Conservation (phyloP, 768 basidiomycete genomes). For the Auriscalpium orientale region DNA sequence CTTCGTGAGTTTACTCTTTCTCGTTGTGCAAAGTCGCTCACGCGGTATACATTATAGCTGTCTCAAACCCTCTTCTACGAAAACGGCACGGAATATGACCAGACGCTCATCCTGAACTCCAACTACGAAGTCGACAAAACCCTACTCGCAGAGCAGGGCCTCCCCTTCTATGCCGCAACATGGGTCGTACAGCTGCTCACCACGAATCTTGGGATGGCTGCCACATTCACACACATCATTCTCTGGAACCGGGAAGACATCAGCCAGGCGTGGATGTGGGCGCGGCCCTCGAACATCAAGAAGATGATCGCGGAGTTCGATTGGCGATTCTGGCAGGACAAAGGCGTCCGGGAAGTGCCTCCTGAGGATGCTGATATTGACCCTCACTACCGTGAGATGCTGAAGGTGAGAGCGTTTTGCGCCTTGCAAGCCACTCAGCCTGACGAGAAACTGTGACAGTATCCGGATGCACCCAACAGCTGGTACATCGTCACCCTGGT, state of each 20-base stretch:
- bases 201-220: slow-evolving; percentile 40
- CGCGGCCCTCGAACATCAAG: slow-evolving; percentile 28
- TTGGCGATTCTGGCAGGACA: slow-evolving; percentile 36
- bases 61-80: slow-evolving; percentile 19
- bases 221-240: slow-evolving; percentile 40
- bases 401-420: slow-evolving; percentile 27
- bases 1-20: background rate
- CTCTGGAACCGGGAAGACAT: slow-evolving; percentile 40
- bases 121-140: slow-evolving; percentile 36
- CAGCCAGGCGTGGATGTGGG: slow-evolving; percentile 38
- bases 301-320: slow-evolving; percentile 28
- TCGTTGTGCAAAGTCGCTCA: background rate
- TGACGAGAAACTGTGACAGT: slow-evolving; percentile 14
- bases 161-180: slow-evolving; percentile 40
- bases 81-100: slow-evolving; percentile 19
- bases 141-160: slow-evolving; percentile 33
- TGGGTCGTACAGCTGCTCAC: slow-evolving; percentile 38
- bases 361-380: slow-evolving; percentile 30
- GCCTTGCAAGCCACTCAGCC: background rate
- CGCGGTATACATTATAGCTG: slow-evolving; percentile 5
- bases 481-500: slow-evolving; percentile 26
- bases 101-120: slow-evolving; percentile 24
- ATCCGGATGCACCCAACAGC: slow-evolving; percentile 25
- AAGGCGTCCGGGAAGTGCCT: slow-evolving; percentile 23
- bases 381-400: slow-evolving; percentile 43